Base-by-base conservation (phyloP, 2,329 filamentous ascomycete species). In the Fusarium sp. region DNA sequence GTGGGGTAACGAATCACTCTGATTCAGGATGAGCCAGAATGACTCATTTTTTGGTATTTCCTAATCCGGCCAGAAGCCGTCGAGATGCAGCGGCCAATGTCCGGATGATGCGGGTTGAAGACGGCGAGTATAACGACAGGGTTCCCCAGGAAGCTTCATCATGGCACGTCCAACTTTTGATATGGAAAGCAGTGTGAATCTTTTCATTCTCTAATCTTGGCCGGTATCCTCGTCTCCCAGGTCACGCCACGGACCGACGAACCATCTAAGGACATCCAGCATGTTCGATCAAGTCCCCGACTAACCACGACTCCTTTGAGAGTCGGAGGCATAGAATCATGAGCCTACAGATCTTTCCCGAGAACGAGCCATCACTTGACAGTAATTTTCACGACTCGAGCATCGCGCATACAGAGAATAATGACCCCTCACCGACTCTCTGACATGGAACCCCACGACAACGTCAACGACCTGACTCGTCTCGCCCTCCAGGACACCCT, bases 11-110 rank as follows among this genome's bases (percentile, higher is more conserved):
- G 37, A n/a, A 24, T 60, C 31, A 33, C 50, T 43, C 43, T 64
- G 64, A 77, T 57, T 66, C 72, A 76, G 67, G 29, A 75, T 81
- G 80, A 81, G 75, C 76, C 68, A 81, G 70, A 81, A 80, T 82
- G 81, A 82, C 64, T 82, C 81, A 82, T 81, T 78, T 66, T 54
- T 65, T 37, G 18, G 18, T 39, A 50, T 59, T 71, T 74, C 77
- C 41, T 69, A 50, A 73, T 69, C 33, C 48, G 76, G 70, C 24
- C 24, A 27, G 24, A 73, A 65, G 20, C 16, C 27, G 29, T 29
- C 37, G 6, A 39, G 37, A n/a, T 20, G 7, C 14, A 31, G 5
- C 33, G 31, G 27, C 10, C 29, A 31, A 54, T n/a, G 11, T 29
- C 24, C 24, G 27, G 7, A 57, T 37, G n/a, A 57, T 37, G 29